Conservation (phyloP, 176 grass and related monocot genomes). For the Pontederia crassipes region DNA sequence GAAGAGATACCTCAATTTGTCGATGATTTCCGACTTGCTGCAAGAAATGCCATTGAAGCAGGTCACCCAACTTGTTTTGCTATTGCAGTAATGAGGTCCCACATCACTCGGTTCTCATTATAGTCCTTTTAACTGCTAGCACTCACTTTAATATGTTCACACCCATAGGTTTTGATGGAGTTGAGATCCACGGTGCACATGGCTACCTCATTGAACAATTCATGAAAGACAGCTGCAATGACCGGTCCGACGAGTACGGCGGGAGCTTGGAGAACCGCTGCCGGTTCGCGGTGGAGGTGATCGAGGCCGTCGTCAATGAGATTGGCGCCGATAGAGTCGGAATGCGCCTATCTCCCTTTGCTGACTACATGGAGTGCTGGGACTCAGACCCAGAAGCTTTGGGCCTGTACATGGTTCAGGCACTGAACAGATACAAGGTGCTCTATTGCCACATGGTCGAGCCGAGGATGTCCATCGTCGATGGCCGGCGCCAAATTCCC, state of each 20-base stretch:
- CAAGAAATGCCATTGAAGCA: constrained; percentile 48
- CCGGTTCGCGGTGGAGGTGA: constrained; percentile 37
- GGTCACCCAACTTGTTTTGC: constrained; percentile 17
- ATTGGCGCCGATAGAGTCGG: constrained; percentile 21
- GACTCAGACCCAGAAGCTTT: constrained; percentile 37
- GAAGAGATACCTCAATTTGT: constrained; percentile 33
- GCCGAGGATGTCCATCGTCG: constrained; percentile 16
- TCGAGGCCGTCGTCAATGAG: constrained; percentile 19
- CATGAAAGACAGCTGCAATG: constrained; percentile 47
- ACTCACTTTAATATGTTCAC: not conserved
- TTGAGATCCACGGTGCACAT: constrained; percentile 41
- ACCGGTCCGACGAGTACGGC: constrained; percentile 36
- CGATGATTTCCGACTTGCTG: constrained; percentile 42
- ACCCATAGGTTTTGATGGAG: constrained; percentile 39
- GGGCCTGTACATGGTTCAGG: constrained; percentile 18
- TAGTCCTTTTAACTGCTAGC: too few species aligned
- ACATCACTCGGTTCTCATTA: too few species aligned
- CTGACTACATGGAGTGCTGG: constrained; percentile 16
- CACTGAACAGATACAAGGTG: constrained; percentile 21
- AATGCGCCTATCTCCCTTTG: constrained; percentile 26
- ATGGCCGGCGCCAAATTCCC: constrained; percentile 18
- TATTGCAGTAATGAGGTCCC: too few species aligned
- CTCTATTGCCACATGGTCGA: constrained; percentile 33
- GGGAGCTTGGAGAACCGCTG: constrained; percentile 26
- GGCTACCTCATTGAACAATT: constrained; percentile 54